Conservation (phyloP, 2,329 filamentous ascomycete species). For the Seiridium unicorne region DNA sequence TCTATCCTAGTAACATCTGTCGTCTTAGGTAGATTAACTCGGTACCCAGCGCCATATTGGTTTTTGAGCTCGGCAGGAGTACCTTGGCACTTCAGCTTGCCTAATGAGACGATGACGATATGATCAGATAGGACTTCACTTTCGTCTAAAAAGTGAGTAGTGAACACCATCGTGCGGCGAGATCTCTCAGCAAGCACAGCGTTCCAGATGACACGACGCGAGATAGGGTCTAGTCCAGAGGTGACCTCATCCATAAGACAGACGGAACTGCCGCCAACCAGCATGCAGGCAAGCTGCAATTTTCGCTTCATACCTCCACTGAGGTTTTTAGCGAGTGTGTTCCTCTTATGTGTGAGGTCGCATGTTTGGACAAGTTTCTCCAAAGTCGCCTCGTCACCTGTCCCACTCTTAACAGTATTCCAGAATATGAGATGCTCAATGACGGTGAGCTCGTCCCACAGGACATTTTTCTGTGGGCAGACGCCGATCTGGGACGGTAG, state of each 20-base stretch:
- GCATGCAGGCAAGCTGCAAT: conserved; percentile 75
- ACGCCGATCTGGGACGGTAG: conserved; percentile 51
- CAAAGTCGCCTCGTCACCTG: conserved; percentile 42
- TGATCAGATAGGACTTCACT: conserved; percentile 24
- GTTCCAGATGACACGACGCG: conserved; percentile 40
- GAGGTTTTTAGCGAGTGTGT: conserved; percentile 60
- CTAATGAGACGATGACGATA: conserved; percentile 23
- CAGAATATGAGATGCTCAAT: conserved; percentile 70
- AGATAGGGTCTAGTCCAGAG: conserved; percentile 70
- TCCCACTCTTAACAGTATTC: conserved; percentile 62
- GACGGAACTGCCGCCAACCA: conserved; percentile 69
- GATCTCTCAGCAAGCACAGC: conserved; percentile 23
- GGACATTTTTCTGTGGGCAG: conserved; percentile 73
- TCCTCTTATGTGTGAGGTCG: conserved; percentile 63
- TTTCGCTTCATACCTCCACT: conserved; percentile 78
- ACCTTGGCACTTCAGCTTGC: conserved; percentile 25
- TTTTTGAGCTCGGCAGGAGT: conserved; percentile 27
- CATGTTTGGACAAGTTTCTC: conserved; percentile 57
- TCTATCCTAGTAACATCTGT: conserved; percentile 16
- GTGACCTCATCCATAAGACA: conserved; percentile 76
- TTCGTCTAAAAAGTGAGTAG: conserved; percentile 28
- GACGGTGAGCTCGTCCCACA: conserved; percentile 72
- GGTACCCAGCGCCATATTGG: conserved; percentile 26
- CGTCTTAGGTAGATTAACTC: conserved; percentile 24
- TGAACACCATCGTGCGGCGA: conserved; percentile 22